These are phyloP conservation scores for Alectoria sarmentosa DNA, from an alignment of 495 filamentous ascomycete species.

Conservation along the genomic window DNA sequence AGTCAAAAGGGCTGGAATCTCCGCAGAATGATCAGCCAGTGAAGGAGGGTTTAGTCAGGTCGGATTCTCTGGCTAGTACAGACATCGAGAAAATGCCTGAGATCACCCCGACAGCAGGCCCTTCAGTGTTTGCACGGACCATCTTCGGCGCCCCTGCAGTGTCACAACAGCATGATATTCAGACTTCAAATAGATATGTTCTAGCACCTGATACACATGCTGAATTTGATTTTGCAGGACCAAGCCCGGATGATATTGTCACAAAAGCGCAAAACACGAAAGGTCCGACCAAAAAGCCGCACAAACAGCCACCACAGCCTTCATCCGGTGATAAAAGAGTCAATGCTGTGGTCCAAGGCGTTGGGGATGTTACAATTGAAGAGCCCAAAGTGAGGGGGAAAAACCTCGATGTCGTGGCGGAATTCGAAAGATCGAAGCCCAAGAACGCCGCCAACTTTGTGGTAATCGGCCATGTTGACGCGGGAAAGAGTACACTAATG, in stretches of 20 bases:
- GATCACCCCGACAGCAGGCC: conserved; percentile 30
- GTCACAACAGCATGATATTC: conserved; percentile 32
- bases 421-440: conserved; percentile 63
- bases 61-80: not conserved
- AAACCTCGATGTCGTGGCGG: conserved; percentile 76
- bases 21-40: not conserved
- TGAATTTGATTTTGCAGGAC: conserved; percentile 67
- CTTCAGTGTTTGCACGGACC: conserved; percentile 63
- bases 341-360: conserved; percentile 34
- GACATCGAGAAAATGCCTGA: not conserved
- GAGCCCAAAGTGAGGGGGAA: conserved; percentile 71
- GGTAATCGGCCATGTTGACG: conserved; percentile 97
- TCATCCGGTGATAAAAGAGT: conserved; percentile 36
- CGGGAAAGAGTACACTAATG: conserved; percentile 97
- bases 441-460: conserved; percentile 92
- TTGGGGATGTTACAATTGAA: conserved; percentile 59
- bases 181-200: conserved; percentile 33
- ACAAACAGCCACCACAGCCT: conserved; percentile 38
- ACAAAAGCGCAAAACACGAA: conserved; percentile 75
- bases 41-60: not conserved
- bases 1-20: not conserved
- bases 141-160: conserved; percentile 48
- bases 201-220: conserved; percentile 42
- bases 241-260: conserved; percentile 92
- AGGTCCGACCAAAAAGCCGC: conserved; percentile 53